Conservation (phyloP, 495 filamentous ascomycete genomes). For the Talaromyces stipitatus region DNA sequence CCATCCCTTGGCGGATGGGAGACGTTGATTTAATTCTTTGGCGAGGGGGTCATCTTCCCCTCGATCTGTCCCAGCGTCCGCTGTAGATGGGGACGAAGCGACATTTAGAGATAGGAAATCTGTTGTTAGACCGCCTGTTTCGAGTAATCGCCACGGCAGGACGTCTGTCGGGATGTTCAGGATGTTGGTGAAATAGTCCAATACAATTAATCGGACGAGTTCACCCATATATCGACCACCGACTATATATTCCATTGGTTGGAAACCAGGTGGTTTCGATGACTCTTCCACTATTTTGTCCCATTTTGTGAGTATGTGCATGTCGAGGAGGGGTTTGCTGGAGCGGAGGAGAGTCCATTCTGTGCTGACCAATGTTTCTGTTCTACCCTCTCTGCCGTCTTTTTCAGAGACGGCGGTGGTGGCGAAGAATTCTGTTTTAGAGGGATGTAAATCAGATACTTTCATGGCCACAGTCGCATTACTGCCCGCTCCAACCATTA, state of each 20-base stretch:
- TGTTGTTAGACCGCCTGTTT: conserved; percentile 53
- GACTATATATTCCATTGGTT: conserved; percentile 77
- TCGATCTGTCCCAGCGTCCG: background rate
- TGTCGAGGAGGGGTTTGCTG: conserved; percentile 47
- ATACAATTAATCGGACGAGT: conserved; percentile 55
- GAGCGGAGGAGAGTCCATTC: conserved; percentile 72
- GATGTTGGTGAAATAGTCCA: conserved; percentile 48
- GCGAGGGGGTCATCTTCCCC: conserved; percentile 20
- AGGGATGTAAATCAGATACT: conserved; percentile 48
- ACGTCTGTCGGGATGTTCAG: conserved; percentile 15
- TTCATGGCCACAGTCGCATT: conserved; percentile 68
- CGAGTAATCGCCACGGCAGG: conserved; percentile 41
- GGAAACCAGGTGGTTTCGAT: conserved; percentile 62
- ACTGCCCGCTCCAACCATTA: conserved; percentile 70
- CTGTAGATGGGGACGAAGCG: conserved; percentile 22
- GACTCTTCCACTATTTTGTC: conserved; percentile 52
- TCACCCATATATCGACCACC: conserved; percentile 69
- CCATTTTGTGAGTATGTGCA: conserved; percentile 56
- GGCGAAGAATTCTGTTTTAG: conserved; percentile 36
- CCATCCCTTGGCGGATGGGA: conserved; percentile 34
- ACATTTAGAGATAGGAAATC: conserved; percentile 56
- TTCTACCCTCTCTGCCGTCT: conserved; percentile 2
- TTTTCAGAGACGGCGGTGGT: background rate
- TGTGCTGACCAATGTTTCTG: conserved; percentile 63
- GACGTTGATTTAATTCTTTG: conserved; percentile 34